These are phyloP conservation scores for Heracleum sosnowskyi DNA, from an alignment of 129 eudicot genomes.

Conservation along the genomic window DNA sequence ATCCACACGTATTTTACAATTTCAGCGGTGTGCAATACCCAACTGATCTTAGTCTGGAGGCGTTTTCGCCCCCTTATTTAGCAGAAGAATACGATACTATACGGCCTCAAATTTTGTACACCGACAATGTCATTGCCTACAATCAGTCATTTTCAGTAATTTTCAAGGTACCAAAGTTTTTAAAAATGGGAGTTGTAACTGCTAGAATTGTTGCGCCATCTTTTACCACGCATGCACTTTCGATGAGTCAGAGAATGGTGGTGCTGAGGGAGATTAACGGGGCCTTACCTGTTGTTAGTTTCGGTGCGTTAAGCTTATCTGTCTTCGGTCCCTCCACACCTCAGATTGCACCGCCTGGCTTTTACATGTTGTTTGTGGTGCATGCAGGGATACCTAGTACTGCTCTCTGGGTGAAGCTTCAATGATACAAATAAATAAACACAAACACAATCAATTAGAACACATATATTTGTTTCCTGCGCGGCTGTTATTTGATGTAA, in stretches of 20 bases:
- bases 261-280: conserved; percentile 27
- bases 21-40: conserved; percentile 57
- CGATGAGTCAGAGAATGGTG: conserved; percentile 86
- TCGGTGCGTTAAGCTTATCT: conserved; percentile 18
- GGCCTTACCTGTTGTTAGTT: conserved; percentile 17
- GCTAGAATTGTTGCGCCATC: conserved; percentile 63
- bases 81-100: conserved; percentile 27
- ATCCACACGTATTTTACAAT: conserved; percentile 63
- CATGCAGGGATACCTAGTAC: conserved; percentile 73
- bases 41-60: conserved; percentile 68
- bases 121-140: conserved; percentile 33
- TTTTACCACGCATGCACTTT: conserved; percentile 60
- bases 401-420: conserved; percentile 60
- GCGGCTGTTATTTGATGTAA: too few relatives aligned
- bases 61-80: conserved; percentile 64
- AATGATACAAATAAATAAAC: conserved; percentile 13
- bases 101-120: conserved; percentile 37
- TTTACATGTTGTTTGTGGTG: conserved; percentile 67
- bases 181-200: conserved; percentile 30
- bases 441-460: background rate
- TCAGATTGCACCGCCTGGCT: conserved; percentile 79
- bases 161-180: conserved; percentile 29
- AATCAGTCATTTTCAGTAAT: conserved; percentile 23
- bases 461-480: background rate
- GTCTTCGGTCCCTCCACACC: conserved; percentile 59